A percentile compares a stretch with the other conserved stretches of the same genome.
Conservation (phyloP, 345 rosid genomes). For the Noccaea caerulescens region DNA sequence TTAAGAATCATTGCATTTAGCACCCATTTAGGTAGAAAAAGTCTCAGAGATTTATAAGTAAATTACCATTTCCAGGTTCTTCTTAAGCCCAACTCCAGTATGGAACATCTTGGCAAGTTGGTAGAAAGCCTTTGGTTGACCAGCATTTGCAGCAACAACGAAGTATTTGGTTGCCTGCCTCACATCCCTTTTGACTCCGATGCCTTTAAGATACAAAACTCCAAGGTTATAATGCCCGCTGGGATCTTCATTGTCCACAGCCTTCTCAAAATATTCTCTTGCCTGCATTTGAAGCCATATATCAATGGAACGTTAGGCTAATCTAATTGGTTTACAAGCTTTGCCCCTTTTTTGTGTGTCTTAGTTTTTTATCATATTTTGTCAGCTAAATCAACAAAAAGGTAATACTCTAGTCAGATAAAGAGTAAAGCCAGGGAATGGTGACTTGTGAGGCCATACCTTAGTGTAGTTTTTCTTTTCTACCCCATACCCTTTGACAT, state of each 20-base stretch:
- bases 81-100: constrained; percentile 90
- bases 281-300: constrained; percentile 60
- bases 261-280: constrained; percentile 90
- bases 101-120: constrained; percentile 99
- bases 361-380: background rate
- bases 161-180: constrained; percentile 75
- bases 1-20: background rate
- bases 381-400: constrained; percentile 2
- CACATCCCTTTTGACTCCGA: constrained; percentile 90
- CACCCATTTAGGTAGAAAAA: constrained; percentile 12
- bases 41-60: background rate
- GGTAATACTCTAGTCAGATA: constrained; percentile 14
- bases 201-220: constrained; percentile 84
- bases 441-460: constrained; percentile 43
- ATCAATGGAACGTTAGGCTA: background rate
- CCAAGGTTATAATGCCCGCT: constrained; percentile 98
- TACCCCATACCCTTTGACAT: constrained; percentile 97
- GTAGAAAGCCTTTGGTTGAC: constrained; percentile 96
- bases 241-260: constrained; percentile 75
- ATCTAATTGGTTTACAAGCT: background rate
- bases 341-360: background rate
- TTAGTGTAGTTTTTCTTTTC: constrained; percentile 91
- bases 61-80: constrained; percentile 73
- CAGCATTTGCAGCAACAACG: constrained; percentile 83
- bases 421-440: background rate